These are phyloP conservation scores for Phoma sp. DNA, from an alignment of 2,329 filamentous ascomycete species.

Conservation along the genomic window DNA sequence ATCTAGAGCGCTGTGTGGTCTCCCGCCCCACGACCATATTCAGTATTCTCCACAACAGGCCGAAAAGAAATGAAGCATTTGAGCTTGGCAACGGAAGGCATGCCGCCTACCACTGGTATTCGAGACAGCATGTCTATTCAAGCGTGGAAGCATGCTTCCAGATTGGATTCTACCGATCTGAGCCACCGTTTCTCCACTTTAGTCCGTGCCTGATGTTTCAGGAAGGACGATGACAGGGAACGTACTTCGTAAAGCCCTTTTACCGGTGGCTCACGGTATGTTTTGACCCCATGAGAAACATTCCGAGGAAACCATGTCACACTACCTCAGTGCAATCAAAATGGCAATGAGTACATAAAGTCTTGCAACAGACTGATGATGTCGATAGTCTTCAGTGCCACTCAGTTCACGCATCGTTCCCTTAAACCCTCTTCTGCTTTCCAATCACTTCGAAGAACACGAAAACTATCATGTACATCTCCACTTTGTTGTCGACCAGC, in stretches of 20 bases:
- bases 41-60: background rate
- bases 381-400: background rate
- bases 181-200: slow-evolving; percentile 5
- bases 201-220: slow-evolving; percentile 14
- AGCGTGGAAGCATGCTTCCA: background rate
- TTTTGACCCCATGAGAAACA: background rate
- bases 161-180: no score
- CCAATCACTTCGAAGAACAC: no score
- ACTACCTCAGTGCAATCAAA: no score
- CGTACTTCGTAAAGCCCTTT: background rate
- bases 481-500: background rate
- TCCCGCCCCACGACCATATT: slow-evolving; percentile 1
- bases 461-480: background rate
- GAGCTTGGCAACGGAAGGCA: background rate
- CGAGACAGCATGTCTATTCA: background rate
- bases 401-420: no score
- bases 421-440: no score
- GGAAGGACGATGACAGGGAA: background rate
- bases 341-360: background rate
- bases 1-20: background rate
- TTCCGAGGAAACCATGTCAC: background rate
- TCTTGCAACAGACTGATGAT: background rate
- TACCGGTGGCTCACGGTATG: slow-evolving; percentile 6
- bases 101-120: background rate
- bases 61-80: background rate